Base-by-base conservation (phyloP, 2,329 filamentous ascomycete species). In the Aspergillus flavus region DNA sequence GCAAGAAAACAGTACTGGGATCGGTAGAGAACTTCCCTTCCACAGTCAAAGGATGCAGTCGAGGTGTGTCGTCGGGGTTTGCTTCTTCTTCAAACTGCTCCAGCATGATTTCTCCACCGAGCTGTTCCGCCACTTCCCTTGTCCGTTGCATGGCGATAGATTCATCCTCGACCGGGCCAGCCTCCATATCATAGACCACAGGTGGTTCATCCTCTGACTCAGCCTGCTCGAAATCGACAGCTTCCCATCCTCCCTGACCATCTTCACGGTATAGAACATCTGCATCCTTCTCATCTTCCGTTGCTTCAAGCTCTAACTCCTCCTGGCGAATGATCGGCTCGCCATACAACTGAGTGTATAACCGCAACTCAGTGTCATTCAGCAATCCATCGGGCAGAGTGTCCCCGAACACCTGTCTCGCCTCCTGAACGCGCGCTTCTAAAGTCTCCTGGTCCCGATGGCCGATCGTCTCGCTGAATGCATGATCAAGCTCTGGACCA, bases 311-410 rank as follows among this genome's bases (percentile, higher is more conserved):
- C 5, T 71, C 57, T 9, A 45, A 26, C 6, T 67, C 68, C 46
- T 68, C 73, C 57, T 76, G 61, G 12, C 57, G 61, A 10, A 73
- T 58, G 1, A 91, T 75, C 2, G 93, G 92, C 39, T 89, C 83
- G 1, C 94, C 94, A 75, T 95, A 97, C 19, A 96, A 80, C 66
- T 93, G 85, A 73, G 91, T 88, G 76, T 96, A 97, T 0, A 96
- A 80, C 55, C 80, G 81, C 71, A 90, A 89, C 75, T 97, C 93
- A 59, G 90, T 86, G 1, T 84, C 82, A 39, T 83, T 88, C 58
- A 97, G 77, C 69, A 92, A 87, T 39, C 85, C 88, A 36, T 87
- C 86, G 0, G 94, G 94, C 28, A 97, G 78, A 0, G 85, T 89
- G 71, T 95, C 89, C 65, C 93, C 90, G 75, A 93, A 96, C 10